phyloP scores from a whole-genome alignment of 352 stramenopile species.

The Phytopythium oedochilum region DNA sequence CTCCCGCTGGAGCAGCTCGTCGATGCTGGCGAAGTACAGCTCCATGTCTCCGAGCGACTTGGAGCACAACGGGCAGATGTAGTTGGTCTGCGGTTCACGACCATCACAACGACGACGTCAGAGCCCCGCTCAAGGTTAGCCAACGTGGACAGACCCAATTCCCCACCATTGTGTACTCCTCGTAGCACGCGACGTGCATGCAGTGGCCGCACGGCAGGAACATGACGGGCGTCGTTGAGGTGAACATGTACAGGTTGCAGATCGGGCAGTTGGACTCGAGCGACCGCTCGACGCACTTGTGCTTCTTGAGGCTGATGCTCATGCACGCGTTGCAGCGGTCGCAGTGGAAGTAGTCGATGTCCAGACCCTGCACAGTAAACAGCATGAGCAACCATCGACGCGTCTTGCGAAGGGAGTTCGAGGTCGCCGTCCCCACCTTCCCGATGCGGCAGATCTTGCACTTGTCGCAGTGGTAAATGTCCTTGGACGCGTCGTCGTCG shows the following conservation, averaged over 20 bases:
- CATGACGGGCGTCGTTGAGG: constrained; percentile 93
- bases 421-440: constrained; percentile 33
- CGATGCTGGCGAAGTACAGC: constrained; percentile 83
- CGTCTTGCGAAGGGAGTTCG: too few relatives aligned
- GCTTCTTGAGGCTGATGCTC: constrained; percentile 84
- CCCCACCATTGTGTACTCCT: constrained; percentile 91
- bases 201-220: constrained; percentile 94
- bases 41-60: constrained; percentile 95
- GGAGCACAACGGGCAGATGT: constrained; percentile 94
- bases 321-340: constrained; percentile 98
- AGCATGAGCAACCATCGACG: too few relatives aligned
- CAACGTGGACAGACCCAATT: too few relatives aligned
- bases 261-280: constrained; percentile 95
- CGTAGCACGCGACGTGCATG: constrained; percentile 96
- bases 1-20: constrained; percentile 76
- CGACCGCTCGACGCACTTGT: constrained; percentile 94
- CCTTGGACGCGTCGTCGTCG: constrained; percentile 89
- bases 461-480: constrained; percentile 98
- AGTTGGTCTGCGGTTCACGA: constrained; percentile 89
- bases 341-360: constrained; percentile 98
- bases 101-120: too few relatives aligned
- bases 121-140: too few relatives aligned
- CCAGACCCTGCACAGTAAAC: constrained; percentile 83
- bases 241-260: constrained; percentile 95
- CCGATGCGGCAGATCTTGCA: constrained; percentile 97